Evolutionary conservation across 2,329 filamentous ascomycete genomes (phyloP).

Genomic region (Scedosporium apiospermum): DNA sequence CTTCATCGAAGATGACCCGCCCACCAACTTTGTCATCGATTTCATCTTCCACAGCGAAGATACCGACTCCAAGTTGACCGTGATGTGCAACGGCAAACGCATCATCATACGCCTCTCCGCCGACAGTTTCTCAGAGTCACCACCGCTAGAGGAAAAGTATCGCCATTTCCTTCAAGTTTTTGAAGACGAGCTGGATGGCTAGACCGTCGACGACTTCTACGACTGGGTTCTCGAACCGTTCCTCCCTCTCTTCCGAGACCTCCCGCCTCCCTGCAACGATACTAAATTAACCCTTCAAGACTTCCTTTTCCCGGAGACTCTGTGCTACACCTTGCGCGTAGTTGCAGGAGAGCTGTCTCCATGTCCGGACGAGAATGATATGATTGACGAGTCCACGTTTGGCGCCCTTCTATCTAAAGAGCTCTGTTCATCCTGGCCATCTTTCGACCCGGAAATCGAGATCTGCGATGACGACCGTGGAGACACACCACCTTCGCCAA

Average conservation of each 20-base stretch:
- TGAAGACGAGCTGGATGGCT: conserved; percentile 13
- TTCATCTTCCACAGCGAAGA: conserved; percentile 10
- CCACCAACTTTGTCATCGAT: conserved; percentile 7
- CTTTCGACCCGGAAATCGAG: conserved; percentile 9
- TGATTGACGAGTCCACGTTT: neutral
- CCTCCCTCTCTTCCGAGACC: conserved; percentile 8
- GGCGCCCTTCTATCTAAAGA: conserved; percentile 9
- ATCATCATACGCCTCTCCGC: conserved; percentile 11
- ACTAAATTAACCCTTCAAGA: conserved; percentile 5
- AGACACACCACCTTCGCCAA: neutral
- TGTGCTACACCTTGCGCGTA: conserved; percentile 10
- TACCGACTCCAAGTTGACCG: conserved; percentile 11
- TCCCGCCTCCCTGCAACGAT: neutral
- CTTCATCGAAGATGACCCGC: conserved; percentile 6
- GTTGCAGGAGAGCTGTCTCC: conserved; percentile 4
- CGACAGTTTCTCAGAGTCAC: conserved; percentile 13
- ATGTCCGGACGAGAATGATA: neutral
- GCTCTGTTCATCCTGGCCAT: conserved; percentile 8
- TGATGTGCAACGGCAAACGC: conserved; percentile 12
- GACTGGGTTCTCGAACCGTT: conserved; percentile 14
- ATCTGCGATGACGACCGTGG: neutral
- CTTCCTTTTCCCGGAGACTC: conserved; percentile 10
- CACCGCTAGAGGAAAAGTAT: conserved; percentile 12
- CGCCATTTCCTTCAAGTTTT: conserved; percentile 15
- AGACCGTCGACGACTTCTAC: conserved; percentile 15